A percentile compares a stretch with the other conserved stretches of the same genome.
Conservation (phyloP, 2,329 filamentous ascomycete genomes). For the Fusarium sp. region DNA sequence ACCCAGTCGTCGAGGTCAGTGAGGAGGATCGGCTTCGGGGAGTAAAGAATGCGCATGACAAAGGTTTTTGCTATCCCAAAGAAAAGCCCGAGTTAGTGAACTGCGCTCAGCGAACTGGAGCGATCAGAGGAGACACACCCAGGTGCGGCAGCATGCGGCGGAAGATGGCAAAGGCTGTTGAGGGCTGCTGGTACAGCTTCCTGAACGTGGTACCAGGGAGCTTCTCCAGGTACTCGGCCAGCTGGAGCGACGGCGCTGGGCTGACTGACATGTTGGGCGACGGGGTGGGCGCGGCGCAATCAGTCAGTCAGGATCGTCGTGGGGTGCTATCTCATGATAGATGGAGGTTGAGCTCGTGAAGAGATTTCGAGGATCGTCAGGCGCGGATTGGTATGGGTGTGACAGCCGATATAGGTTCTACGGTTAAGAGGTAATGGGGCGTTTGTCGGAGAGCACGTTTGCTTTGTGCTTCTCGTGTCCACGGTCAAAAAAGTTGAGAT, state of each 20-base stretch:
- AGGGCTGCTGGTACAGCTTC: slow-evolving; percentile 94
- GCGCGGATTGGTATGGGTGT: not conserved
- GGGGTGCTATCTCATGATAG: slow-evolving; percentile 43
- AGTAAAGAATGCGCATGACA: slow-evolving; percentile 95
- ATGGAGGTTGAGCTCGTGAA: not conserved
- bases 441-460: not conserved
- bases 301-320: slow-evolving; percentile 43
- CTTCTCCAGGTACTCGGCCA: slow-evolving; percentile 92
- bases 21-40: slow-evolving; percentile 83
- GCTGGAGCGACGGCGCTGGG: slow-evolving; percentile 64
- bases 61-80: slow-evolving; percentile 81
- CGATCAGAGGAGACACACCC: slow-evolving; percentile 62
- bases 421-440: accelerated
- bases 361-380: not conserved
- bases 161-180: slow-evolving; percentile 94
- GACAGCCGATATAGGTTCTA: accelerated
- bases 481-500: not conserved
- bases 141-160: slow-evolving; percentile 95
- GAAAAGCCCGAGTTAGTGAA: slow-evolving; percentile 3
- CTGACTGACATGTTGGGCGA: slow-evolving; percentile 60
- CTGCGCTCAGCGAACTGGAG: not conserved
- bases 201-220: slow-evolving; percentile 90
- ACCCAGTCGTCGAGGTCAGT: slow-evolving; percentile 89
- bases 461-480: accelerated
- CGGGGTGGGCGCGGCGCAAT: slow-evolving; percentile 34